phyloP scores from a whole-genome alignment of 2,329 filamentous ascomycete species.

The Botrytis fabae region DNA sequence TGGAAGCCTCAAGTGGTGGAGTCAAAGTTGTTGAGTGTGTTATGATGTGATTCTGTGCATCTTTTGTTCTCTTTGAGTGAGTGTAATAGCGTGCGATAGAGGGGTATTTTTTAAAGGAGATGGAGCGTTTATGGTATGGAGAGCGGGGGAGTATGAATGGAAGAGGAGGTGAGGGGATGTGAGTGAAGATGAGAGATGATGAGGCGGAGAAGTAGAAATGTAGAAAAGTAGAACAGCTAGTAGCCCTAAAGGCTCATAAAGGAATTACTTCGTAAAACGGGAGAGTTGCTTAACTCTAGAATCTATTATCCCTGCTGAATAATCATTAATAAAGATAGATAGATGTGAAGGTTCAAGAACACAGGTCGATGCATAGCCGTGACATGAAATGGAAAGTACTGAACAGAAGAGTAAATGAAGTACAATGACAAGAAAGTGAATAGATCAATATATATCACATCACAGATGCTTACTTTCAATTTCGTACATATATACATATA shows the following conservation, averaged over 20 bases:
- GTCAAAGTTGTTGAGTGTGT: not conserved
- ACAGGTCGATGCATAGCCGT: not conserved
- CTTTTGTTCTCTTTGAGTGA: not conserved
- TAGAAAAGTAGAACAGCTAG: not conserved
- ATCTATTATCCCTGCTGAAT: not conserved
- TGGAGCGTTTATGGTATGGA: not conserved
- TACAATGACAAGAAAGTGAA: not conserved
- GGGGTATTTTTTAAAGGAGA: fast-evolving
- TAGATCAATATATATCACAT: not conserved
- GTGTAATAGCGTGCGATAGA: not conserved
- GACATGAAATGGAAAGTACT: not conserved
- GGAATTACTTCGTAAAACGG: not conserved
- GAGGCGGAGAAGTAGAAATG: no score
- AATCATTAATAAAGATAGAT: not conserved
- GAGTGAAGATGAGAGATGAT: not conserved
- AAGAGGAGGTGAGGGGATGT: not conserved
- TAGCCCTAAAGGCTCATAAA: not conserved
- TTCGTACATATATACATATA: not conserved
- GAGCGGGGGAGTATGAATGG: not conserved
- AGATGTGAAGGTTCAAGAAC: not conserved
- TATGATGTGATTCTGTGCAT: not conserved
- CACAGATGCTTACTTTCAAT: not conserved
- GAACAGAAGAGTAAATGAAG: not conserved
- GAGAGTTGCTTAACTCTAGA: not conserved
- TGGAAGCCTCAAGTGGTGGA: not conserved